Evolutionary conservation across 129 eudicot genomes (phyloP), one percentile per base, ranked within the genome.

Genomic region (Ambrosia trifida): DNA sequence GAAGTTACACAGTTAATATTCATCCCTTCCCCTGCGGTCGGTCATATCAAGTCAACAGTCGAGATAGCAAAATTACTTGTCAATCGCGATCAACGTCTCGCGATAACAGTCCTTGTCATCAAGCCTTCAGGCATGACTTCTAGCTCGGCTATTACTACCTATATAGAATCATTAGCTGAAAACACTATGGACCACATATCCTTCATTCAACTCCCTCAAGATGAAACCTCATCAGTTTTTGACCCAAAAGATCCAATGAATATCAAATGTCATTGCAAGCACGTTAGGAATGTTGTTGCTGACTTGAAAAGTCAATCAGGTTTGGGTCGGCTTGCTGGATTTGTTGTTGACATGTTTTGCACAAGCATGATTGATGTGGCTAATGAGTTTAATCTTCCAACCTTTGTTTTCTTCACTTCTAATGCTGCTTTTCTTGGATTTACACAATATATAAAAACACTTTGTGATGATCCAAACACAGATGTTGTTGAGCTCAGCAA

Each of bases 31-130:
- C 75, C 75, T 12, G 75, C 28, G 14, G 11, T 54, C 40, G 75
- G 75, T 40, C 75, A 70, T 41, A 70, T 70, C 75, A 70, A 53
- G 28, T 70, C 75, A 1, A 70, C 75, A 28, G 9, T 70, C 24
- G 41, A 70, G 66, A 70, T 70, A 2, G 66, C 75, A 2, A 70
- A 70, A 40, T 1, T 54, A 57, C 75, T 70, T 0, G 65, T 70
- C 53, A 54, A 70, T 14, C 66, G 75, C 10, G 66, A 54, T 54
- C 66, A 54, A 40, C 52, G 41, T 0, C 41, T 70, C 40, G 20
- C 20, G 7, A 20, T 56, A 56, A 70, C 75, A 20, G 43, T 70
- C 38, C 65, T 70, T 24, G n/a, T 70, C 41, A 70, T 70, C 4
- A 70, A 40, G 11, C 54, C 66, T 41, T 35, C 52, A 8, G 20